Base-by-base conservation (phyloP, 108 stramenopile genomes). In the Pseudonitzschia pungens region DNA sequence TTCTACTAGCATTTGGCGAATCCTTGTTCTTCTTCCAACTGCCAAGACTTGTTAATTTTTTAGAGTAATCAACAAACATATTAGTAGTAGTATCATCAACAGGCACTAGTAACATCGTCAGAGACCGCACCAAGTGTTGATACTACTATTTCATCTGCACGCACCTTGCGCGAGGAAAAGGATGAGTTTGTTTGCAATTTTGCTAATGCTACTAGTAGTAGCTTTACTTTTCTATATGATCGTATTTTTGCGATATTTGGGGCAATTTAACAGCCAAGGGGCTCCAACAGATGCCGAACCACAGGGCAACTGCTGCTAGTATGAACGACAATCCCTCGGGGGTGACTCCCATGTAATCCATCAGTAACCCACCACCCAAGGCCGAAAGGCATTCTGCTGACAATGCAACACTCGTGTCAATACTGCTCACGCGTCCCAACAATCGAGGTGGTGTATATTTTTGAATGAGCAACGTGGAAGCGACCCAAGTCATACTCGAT, bases 381-480 rank as follows among this genome's bases (percentile, higher is more conserved):
- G 88, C 89, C 7, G 87, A 77, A 1, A 76, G 52, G 22, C 84
- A 70, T 81, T 92, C 91, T 10, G 63, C 70, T 3, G 85, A 48
- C 41, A 84, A 73, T 45, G 89, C 91, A 50, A 88, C 29, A 20
- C 87, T 87, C 63, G 73, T 88, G 55, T 92, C 91, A 0, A 86
- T 64, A 18, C 87, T 68, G 73, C 79, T 65, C 14, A 89, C 84
- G 28, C 91, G 86, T 1, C 91, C 91, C 53, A 88, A 31, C 78
- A 87, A 77, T 12, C 67, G 21, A 12, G 77, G 68, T 4, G 77
- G 41, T 7, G 83, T 71, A 43, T 83, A 87, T 69, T 84, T 89
- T 75, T 91, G 86, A n/a, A 77, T 36, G 29, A 78, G 64, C 10
- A 85, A 18, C 0, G 81, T 69, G 27, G 84, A 86, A 71, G 87